phyloP scores from a whole-genome alignment of 129 eudicot genomes.

The Oenanthe sinensis region DNA sequence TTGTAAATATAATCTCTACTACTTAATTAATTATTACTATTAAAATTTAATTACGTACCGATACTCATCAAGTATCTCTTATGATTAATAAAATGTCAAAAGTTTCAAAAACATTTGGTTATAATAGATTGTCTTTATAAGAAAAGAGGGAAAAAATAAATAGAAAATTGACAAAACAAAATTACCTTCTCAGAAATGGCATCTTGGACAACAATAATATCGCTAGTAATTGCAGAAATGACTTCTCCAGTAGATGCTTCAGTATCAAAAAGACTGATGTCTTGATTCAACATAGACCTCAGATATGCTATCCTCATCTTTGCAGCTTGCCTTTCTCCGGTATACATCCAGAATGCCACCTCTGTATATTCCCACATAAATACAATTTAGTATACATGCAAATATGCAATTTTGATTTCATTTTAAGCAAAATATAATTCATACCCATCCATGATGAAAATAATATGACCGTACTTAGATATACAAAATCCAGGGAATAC shows the following conservation, averaged over 20 bases:
- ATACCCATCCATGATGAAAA: conserved; percentile 95
- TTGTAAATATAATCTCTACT: background rate
- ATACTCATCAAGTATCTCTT: background rate
- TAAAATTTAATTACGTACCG: background rate
- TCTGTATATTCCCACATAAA: conserved; percentile 19
- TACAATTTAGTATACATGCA: background rate
- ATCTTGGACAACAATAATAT: conserved; percentile 88
- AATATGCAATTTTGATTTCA: background rate
- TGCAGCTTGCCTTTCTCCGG: conserved; percentile 98
- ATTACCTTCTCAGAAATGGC: conserved; percentile 99
- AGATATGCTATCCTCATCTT: conserved; percentile 98
- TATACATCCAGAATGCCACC: conserved; percentile 99
- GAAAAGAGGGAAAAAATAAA: background rate
- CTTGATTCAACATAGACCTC: conserved; percentile 86
- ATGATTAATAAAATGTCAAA: background rate
- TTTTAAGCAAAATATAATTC: background rate
- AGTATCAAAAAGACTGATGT: conserved; percentile 85
- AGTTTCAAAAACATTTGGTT: background rate
- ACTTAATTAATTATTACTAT: background rate
- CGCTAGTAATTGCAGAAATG: conserved; percentile 88
- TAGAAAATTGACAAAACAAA: background rate
- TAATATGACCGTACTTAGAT: conserved; percentile 79
- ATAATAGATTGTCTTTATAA: too few relatives aligned
- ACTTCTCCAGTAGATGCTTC: conserved; percentile 99
- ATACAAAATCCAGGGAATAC: conserved; percentile 95